Evolutionary conservation across 2,329 filamentous ascomycete species (phyloP), one percentile per base, ranked within the genome.

Genomic region (Fusarium lateritium): DNA sequence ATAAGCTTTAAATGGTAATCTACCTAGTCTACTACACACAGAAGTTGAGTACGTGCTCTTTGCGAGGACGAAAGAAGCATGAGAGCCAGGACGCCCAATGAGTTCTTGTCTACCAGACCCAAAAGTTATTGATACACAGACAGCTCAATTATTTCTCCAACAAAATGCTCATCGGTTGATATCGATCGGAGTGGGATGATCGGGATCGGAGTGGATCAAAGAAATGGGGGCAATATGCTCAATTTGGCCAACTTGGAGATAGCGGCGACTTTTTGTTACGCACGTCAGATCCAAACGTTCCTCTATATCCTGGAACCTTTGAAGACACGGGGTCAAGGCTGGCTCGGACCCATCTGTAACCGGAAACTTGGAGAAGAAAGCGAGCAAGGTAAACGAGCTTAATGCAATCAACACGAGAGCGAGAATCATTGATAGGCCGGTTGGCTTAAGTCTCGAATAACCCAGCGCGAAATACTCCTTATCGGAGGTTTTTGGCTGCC

Each of bases 401-500:
- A 57, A 63, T 59, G n/a, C 24, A 28, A 31, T 19, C 33, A 33
- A 40, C 55, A 33, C 49, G 14, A 9, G 34, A n/a, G 31, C 28
- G 33, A 33, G 15, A 4, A 21, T 28, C 21, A 19, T 21, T 31
- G 26, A 24, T 54, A n/a, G 39, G 42, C 36, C 40, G 38, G 38
- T 26, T 26, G 42, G 15, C 21, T 44, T 54, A 13, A 21, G 31
- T 6, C 21, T 53, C 2, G 1, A 19, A 9, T 3, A 24, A 24
- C 26, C 43, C 33, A 42, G 54, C 26, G 34, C 34, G 31, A 52
- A 44, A 60, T 33, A 7, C 21, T 46, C 15, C 51, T 64, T 51
- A 64, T 64, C 61, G 49, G 21, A 36, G 50, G 6, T 19, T 22
- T 9, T 49, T 62, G 49, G 15, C 36, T 64, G 61, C 61, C 61